phyloP scores from a whole-genome alignment of 2,329 filamentous ascomycete species.

The Samsoniella hepiali region DNA sequence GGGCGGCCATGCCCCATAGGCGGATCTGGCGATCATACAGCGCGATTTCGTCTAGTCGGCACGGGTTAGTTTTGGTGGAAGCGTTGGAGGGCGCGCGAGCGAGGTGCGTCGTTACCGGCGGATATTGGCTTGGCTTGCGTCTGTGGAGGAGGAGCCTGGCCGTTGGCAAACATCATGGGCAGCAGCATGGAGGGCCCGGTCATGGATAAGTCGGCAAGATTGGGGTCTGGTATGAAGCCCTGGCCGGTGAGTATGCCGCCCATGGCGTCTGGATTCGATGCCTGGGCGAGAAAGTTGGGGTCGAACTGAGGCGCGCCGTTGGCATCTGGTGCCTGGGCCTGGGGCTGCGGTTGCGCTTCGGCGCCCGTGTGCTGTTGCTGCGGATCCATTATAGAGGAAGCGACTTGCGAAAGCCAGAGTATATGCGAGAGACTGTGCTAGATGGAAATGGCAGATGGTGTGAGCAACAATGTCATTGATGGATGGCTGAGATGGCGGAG shows the following conservation, averaged over 20 bases:
- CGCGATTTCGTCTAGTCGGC: constrained; percentile 77
- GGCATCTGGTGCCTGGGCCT: constrained; percentile 15
- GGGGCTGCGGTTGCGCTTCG: constrained; percentile 13
- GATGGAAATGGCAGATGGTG: not conserved
- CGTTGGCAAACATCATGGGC: constrained; percentile 32
- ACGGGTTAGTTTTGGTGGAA: not conserved
- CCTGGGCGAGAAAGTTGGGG: constrained; percentile 23
- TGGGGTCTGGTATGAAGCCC: constrained; percentile 5
- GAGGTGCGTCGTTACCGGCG: constrained; percentile 30
- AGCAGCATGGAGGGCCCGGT: constrained; percentile 30
- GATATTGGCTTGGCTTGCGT: constrained; percentile 29
- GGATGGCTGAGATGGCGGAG: not conserved
- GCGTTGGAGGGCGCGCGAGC: not conserved
- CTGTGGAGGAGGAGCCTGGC: constrained; percentile 20
- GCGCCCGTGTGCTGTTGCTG: not conserved
- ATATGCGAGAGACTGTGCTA: not conserved
- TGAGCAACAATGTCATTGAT: not conserved
- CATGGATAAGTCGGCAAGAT: constrained; percentile 24
- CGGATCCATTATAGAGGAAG: not conserved
- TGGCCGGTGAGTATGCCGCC: constrained; percentile 19
- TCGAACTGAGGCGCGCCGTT: constrained; percentile 25
- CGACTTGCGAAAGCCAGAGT: not conserved
- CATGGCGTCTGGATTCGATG: constrained; percentile 25
- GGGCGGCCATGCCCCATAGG: constrained; percentile 93
- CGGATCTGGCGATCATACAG: constrained; percentile 97